Conservation (phyloP, 139 green algal genomes). For the Chlorella sorokiniana region DNA sequence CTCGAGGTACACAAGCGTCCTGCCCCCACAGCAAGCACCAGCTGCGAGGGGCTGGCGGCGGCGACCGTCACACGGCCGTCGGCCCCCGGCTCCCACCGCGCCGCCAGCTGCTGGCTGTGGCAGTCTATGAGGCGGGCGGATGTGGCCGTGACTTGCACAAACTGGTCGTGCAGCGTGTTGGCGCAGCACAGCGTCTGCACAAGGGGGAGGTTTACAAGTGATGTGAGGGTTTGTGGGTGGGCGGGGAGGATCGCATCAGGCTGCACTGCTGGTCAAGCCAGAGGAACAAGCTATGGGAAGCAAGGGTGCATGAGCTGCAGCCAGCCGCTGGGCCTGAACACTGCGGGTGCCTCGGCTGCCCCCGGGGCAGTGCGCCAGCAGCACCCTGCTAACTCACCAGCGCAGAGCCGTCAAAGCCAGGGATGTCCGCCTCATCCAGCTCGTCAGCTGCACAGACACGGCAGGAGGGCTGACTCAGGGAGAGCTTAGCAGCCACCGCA, state of each 20-base stretch:
- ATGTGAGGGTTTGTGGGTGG: not conserved
- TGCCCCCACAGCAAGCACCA: constrained; percentile 77
- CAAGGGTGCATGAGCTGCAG: too few species aligned
- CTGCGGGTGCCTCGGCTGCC: too few species aligned
- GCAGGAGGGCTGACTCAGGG: not conserved
- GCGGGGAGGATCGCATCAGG: not conserved
- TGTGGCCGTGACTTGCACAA: constrained; percentile 82
- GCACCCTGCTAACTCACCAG: constrained; percentile 39
- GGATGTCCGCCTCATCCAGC: constrained; percentile 79
- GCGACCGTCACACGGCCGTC: constrained; percentile 77
- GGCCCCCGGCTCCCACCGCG: constrained; percentile 66
- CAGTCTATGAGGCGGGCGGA: constrained; percentile 61
- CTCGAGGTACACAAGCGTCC: constrained; percentile 76
- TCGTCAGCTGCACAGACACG: constrained; percentile 62
- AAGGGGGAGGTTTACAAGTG: not conserved
- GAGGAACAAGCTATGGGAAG: too few species aligned
- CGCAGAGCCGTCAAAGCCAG: constrained; percentile 77
- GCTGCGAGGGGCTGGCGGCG: constrained; percentile 74
- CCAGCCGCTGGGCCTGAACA: too few species aligned
- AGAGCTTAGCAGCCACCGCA: not conserved
- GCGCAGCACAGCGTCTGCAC: constrained; percentile 86
- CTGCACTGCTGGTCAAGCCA: not conserved
- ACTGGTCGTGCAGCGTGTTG: constrained; percentile 77
- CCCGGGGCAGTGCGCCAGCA: too few species aligned
- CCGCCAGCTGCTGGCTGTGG: constrained; percentile 47